Percentiles rank a stretch among this genome's conserved stretches.
phyloP scores from a whole-genome alignment of 2,329 filamentous ascomycete species.

The Fusarium piperis region DNA sequence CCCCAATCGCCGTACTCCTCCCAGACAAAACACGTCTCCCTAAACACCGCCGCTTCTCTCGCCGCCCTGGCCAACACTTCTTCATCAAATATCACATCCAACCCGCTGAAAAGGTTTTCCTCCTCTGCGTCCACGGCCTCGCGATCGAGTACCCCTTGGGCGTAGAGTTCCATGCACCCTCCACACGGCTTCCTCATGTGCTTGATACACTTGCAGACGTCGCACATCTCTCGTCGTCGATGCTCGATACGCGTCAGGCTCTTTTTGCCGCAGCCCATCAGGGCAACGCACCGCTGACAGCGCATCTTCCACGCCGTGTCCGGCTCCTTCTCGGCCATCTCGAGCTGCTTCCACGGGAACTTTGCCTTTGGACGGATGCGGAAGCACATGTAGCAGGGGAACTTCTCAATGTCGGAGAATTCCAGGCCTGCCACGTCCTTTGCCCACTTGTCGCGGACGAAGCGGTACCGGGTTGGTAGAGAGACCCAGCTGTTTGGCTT shows the following conservation, averaged over 20 bases:
- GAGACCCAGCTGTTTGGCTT: conserved; percentile 17
- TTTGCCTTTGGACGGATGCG: neutral
- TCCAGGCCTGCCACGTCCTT: neutral
- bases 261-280: neutral
- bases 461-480: conserved; percentile 18
- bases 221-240: conserved; percentile 18
- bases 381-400: conserved; percentile 33
- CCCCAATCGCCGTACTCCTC: neutral
- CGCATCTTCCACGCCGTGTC: conserved; percentile 25
- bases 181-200: conserved; percentile 12
- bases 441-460: conserved; percentile 23
- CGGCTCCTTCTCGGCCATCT: neutral
- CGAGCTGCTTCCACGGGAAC: conserved; percentile 11
- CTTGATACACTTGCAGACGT: conserved; percentile 26
- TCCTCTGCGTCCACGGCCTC: neutral
- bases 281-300: conserved; percentile 16
- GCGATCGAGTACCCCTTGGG: conserved; percentile 9
- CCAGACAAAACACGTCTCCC: neutral
- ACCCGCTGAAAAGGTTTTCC: neutral
- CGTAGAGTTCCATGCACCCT: conserved; percentile 31
- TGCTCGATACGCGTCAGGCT: conserved; percentile 15
- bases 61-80: neutral
- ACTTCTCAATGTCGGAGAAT: neutral
- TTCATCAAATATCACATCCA: conserved; percentile 2
- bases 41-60: neutral